Conservation (phyloP, 352 stramenopile genomes). For the Halophytophthora batemanensis region DNA sequence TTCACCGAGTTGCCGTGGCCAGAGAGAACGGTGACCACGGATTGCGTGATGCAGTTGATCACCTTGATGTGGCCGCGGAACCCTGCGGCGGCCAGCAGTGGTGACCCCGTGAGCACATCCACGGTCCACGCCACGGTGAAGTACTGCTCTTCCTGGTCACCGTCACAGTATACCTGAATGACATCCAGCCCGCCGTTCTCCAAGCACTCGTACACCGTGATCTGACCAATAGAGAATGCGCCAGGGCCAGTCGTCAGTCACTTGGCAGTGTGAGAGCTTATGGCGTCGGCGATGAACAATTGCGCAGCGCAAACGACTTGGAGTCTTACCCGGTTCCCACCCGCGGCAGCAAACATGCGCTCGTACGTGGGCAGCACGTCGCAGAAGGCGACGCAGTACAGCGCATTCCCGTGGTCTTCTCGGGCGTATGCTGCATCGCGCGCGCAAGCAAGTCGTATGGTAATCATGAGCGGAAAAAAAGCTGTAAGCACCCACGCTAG, state of each 20-base stretch:
- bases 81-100: constrained; percentile 67
- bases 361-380: constrained; percentile 67
- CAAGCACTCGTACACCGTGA: constrained; percentile 77
- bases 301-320: background rate
- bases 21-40: constrained; percentile 70
- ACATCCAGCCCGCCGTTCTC: constrained; percentile 73
- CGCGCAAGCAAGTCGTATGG: no score
- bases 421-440: constrained; percentile 46
- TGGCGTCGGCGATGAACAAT: background rate
- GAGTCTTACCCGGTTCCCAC: constrained; percentile 58
- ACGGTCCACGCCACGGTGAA: constrained; percentile 79
- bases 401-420: constrained; percentile 72
- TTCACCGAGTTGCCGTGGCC: constrained; percentile 93
- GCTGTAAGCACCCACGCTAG: no score
- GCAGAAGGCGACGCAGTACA: constrained; percentile 78
- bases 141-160: constrained; percentile 76
- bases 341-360: constrained; percentile 65
- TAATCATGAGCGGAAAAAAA: no score
- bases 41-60: constrained; percentile 78
- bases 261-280: background rate
- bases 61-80: constrained; percentile 82
- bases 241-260: background rate
- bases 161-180: constrained; percentile 76
- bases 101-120: constrained; percentile 62
- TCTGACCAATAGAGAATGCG: constrained; percentile 20